Evolutionary conservation across 371 early-diverging fungal genomes (phyloP).

Genomic region (Mortierella sp.): DNA sequence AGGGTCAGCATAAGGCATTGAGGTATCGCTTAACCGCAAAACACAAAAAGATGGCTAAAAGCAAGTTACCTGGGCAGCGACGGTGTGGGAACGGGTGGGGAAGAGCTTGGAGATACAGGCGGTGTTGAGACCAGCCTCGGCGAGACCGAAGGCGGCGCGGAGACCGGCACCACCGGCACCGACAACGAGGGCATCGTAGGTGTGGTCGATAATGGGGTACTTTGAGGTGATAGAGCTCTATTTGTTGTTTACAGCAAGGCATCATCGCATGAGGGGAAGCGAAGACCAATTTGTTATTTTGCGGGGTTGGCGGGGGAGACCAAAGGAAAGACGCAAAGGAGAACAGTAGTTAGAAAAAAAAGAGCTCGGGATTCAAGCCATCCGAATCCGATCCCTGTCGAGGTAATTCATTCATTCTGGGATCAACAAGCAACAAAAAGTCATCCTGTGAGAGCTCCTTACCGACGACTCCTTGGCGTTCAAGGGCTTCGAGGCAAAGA

Average conservation of each 20-base stretch:
- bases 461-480: slow-evolving; percentile 79
- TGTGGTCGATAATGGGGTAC: slow-evolving; percentile 97
- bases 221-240: slow-evolving; percentile 75
- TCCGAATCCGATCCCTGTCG: slow-evolving; percentile 15
- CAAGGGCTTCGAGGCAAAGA: slow-evolving; percentile 79
- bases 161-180: slow-evolving; percentile 99
- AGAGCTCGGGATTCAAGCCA: not conserved
- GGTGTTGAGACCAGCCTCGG: slow-evolving; percentile 97
- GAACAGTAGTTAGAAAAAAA: slow-evolving; percentile 9
- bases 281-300: slow-evolving; percentile 10
- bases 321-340: slow-evolving; percentile 37
- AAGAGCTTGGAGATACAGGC: slow-evolving; percentile 99
- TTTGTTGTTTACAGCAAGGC: not conserved
- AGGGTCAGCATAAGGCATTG: not conserved
- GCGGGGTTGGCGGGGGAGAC: slow-evolving; percentile 38
- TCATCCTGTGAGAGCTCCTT: slow-evolving; percentile 30
- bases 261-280: not conserved
- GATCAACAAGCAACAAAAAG: slow-evolving; percentile 4
- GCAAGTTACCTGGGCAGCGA: slow-evolving; percentile 90
- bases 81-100: slow-evolving; percentile 98
- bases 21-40: not conserved
- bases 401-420: not conserved
- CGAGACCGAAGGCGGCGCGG: slow-evolving; percentile 97
- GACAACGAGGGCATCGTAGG: slow-evolving; percentile 97
- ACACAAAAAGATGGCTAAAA: not conserved